Percentiles rank a stretch among this genome's conserved stretches.
These are phyloP conservation scores for Petunia hybrid DNA, from an alignment of 305 asterid species.

Conservation along the genomic window DNA sequence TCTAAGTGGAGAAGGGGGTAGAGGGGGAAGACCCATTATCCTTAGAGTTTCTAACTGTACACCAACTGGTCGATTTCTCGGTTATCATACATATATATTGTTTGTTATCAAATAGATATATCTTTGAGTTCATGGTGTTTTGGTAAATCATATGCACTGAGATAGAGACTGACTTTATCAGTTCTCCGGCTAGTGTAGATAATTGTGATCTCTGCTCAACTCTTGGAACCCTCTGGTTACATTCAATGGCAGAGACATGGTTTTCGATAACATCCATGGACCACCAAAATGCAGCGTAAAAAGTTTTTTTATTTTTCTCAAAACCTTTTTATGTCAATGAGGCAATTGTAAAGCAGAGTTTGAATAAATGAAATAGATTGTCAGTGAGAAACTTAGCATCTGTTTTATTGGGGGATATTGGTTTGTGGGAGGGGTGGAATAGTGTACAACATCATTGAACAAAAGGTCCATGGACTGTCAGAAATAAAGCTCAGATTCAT, in stretches of 20 bases:
- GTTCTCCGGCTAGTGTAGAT: conserved; percentile 12
- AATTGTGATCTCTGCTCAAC: not conserved
- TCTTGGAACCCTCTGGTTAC: not conserved
- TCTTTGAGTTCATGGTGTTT: conserved; percentile 5
- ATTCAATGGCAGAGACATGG: not conserved
- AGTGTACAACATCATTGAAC: not conserved
- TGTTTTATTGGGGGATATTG: not conserved
- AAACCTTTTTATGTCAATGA: not conserved
- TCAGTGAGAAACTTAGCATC: not conserved
- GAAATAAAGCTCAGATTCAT: not conserved
- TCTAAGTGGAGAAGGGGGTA: no score
- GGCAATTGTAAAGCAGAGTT: conserved; percentile 20
- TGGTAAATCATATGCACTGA: conserved; percentile 1
- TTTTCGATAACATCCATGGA: not conserved
- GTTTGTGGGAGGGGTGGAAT: not conserved
- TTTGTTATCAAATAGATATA: no score
- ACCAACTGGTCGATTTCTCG: no score
- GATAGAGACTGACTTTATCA: not conserved
- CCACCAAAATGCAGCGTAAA: not conserved
- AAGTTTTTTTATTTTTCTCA: not conserved
- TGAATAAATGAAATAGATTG: not conserved
- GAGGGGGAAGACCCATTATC: no score
- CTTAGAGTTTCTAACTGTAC: no score
- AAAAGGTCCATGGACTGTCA: not conserved
- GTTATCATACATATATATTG: no score